Conservation (phyloP, 495 filamentous ascomycete genomes). For the Arthonia radiata region DNA sequence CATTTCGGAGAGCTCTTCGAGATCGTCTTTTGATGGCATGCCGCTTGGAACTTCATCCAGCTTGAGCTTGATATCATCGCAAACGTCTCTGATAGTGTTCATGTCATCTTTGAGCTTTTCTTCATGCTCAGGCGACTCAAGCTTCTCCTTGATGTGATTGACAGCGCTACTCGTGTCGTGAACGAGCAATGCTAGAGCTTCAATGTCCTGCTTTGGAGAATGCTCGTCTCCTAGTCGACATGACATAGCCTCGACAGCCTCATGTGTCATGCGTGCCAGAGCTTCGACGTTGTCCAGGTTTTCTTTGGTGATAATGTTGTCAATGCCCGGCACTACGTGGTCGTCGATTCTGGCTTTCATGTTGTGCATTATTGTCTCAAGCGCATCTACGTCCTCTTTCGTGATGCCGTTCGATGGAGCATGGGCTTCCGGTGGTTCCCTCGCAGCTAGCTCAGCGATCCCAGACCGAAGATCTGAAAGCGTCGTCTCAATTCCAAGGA, state of each 20-base stretch:
- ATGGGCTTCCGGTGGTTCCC: no score
- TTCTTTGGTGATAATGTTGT: slow-evolving; percentile 40
- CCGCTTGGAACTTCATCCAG: slow-evolving; percentile 25
- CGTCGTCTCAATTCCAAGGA: slow-evolving; percentile 26
- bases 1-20: slow-evolving; percentile 2
- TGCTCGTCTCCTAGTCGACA: slow-evolving; percentile 18
- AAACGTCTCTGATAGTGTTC: slow-evolving; percentile 53
- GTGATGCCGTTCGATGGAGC: slow-evolving; percentile 14
- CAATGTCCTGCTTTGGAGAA: slow-evolving; percentile 35
- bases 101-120: slow-evolving; percentile 36
- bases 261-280: slow-evolving; percentile 43
- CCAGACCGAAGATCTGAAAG: no score
- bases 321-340: slow-evolving; percentile 33
- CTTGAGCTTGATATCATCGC: slow-evolving; percentile 53
- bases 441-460: no score
- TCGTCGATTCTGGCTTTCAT: slow-evolving; percentile 67
- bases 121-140: slow-evolving; percentile 21
- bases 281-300: slow-evolving; percentile 51
- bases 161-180: slow-evolving; percentile 47
- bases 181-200: slow-evolving; percentile 45
- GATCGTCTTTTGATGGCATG: slow-evolving; percentile 2
- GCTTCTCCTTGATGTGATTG: slow-evolving; percentile 49
- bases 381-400: slow-evolving; percentile 62
- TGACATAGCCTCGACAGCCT: slow-evolving; percentile 33
- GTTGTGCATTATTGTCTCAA: slow-evolving; percentile 66